Percentiles rank a stretch among this genome's conserved stretches.
Conservation (phyloP, 169 alveolate genomes). For the Cystoisospora suis region DNA sequence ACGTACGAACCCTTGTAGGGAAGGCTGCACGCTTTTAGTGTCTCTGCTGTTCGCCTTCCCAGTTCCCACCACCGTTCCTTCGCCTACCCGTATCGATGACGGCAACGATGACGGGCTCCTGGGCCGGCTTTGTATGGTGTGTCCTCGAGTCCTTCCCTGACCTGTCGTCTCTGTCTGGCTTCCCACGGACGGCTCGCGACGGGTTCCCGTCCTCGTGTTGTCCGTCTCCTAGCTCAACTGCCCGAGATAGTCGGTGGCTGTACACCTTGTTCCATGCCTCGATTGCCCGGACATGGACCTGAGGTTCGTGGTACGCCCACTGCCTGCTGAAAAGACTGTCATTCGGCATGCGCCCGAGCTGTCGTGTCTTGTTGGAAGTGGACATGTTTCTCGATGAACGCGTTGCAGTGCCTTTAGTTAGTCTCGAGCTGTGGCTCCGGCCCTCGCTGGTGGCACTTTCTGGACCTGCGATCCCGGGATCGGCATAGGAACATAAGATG, state of each 20-base stretch:
- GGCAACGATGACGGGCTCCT: conserved; percentile 46
- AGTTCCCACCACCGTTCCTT: too few species aligned
- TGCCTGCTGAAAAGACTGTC: conserved; percentile 31
- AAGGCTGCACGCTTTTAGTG: too few species aligned
- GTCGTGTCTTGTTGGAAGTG: not conserved
- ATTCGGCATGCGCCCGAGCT: conserved; percentile 9
- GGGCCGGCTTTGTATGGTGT: not conserved
- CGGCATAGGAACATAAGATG: too few species aligned
- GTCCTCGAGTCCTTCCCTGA: not conserved
- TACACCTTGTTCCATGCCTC: conserved; percentile 52
- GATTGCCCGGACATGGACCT: not conserved
- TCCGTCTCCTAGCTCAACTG: not conserved
- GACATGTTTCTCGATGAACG: not conserved
- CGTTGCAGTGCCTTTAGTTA: too few species aligned
- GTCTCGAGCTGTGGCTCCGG: too few species aligned
- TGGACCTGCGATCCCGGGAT: too few species aligned
- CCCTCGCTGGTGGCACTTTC: too few species aligned
- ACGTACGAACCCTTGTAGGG: too few species aligned
- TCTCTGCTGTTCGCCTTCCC: too few species aligned
- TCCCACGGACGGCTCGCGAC: not conserved
- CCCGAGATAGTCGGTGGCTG: conserved; percentile 22
- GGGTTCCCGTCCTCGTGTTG: not conserved
- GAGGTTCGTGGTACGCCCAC: conserved; percentile 38
- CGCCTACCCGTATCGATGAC: conserved; percentile 47
- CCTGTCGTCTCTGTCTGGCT: not conserved